Base-by-base conservation (phyloP, 805 yeast species). In the Candida piceae region DNA sequence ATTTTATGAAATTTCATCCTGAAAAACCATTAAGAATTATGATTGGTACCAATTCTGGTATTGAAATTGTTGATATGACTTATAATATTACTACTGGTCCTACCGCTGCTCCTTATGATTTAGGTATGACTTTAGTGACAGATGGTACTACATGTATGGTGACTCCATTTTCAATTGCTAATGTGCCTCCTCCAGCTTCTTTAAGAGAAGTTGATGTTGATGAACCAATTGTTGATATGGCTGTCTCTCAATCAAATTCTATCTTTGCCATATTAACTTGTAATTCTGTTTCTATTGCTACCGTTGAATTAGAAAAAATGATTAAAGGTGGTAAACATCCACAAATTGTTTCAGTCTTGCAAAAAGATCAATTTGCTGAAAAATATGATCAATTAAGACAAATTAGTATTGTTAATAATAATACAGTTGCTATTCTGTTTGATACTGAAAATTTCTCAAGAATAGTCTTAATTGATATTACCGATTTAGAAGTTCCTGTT, bases 111-210 rank as follows among this genome's bases (percentile, higher is more conserved):
- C 89, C 94, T 1, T 53, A 68, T 38, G 96, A 87, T 56, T 53
- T 73, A 19, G 97, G 98, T 32, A 77, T 84, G 69, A 75, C 78
- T 8, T 63, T 84, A 16, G 96, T 90, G 0, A 67, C 82, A 24
- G 97, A 93, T 63, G 96, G 96, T 2, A 49, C 58, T 1, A 68
- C 71, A 10, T 74, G 81, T 11, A 75, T 78, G 46, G 62, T 88
- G 16, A 90, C 98, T 0, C 97, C 97, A 0, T 67, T 93, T 25
- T 71, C 83, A 1, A 55, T 80, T 21, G 95, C 96, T 2, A 87
- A 80, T 55, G 90, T 87, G 9, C 99, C 99, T 4, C 99, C 99
- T 1, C 99, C 99, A 29, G 77, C 86, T 55, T 72, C 85, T 17
- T 81, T 72, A 53, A 71, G 94, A 40, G 84, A 79, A 33, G 59